Base-by-base conservation (phyloP, 2,329 filamentous ascomycete species). In the Emmonsia crescens region DNA sequence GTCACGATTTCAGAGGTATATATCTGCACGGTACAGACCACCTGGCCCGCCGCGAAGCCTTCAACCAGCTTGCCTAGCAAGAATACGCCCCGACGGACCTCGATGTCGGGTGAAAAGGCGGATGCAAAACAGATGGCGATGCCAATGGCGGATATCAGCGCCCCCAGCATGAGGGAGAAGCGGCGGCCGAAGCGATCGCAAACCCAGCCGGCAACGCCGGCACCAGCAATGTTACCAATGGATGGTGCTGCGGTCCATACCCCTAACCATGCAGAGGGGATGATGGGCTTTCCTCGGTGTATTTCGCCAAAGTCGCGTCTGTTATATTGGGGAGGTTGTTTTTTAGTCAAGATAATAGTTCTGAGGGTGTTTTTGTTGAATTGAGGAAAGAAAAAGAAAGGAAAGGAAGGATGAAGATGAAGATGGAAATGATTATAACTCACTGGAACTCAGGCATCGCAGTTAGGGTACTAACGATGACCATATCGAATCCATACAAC, bases 1-100 rank as follows among this genome's bases (percentile, higher is more conserved):
- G 80, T 79, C 0, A 78, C 68, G n/a, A 80, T 76, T 64, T 82
- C 80, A 16, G 79, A 81, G 65, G 81, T 75, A 69, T 81, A 82
- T 0, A 79, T 81, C 62, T 78, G 73, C 3, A 73, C 72, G 8
- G 74, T 74, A 44, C 74, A 71, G 69, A 77, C 76, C 60, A 79
- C 71, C 55, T 77, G 74, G 14, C 80, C 79, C 44, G 80, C 75
- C 1, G 76, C 72, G 55, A 75, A 67, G 9, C 80, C 79, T 60
- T 80, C 76, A 21, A 79, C 66, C n/a, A 77, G 70, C 62, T 80
- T 79, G 44, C 76, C 79, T 1, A 73, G 71, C 3, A 80, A 72
- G 65, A 81, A 80, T 10, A 77, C 65, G 33, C 69, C 68, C 4
- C 76, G 70, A 19, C 75, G 72, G 9, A 63, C 61, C 36, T 68